Evolutionary conservation across 441 rosid species (phyloP).

Genomic region (Brassica hybrid): DNA sequence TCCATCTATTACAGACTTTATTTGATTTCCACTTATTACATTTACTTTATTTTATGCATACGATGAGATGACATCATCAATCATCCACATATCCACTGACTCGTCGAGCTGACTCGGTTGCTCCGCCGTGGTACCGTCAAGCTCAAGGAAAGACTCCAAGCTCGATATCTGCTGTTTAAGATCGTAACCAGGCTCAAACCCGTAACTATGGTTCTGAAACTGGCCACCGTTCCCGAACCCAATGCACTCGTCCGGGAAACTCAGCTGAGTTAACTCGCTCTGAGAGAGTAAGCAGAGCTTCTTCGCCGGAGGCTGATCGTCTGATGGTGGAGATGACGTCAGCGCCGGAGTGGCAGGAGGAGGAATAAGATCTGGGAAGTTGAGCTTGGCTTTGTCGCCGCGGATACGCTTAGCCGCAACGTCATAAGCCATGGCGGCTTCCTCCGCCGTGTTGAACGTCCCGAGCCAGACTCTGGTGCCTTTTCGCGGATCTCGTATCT

Average conservation of each 20-base stretch:
- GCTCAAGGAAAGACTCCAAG: constrained; percentile 64
- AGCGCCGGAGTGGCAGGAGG: not conserved
- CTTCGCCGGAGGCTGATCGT: constrained; percentile 49
- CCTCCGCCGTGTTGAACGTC: constrained; percentile 78
- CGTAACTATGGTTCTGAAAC: constrained; percentile 4
- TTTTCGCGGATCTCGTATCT: constrained; percentile 79
- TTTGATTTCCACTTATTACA: not conserved
- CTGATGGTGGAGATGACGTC: not conserved
- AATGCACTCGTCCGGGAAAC: constrained; percentile 23
- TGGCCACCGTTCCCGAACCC: constrained; percentile 31
- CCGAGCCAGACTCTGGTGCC: constrained; percentile 94
- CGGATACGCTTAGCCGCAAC: constrained; percentile 87
- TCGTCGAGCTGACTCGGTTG: constrained; percentile 31
- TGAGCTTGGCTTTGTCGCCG: constrained; percentile 89
- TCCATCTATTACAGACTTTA: not conserved
- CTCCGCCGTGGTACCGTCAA: constrained; percentile 46
- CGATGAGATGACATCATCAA: constrained; percentile 56
- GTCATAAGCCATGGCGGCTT: constrained; percentile 86
- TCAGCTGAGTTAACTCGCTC: constrained; percentile 41
- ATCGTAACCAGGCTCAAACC: constrained; percentile 35
- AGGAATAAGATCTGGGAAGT: constrained; percentile 49
- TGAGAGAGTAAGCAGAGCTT: constrained; percentile 43
- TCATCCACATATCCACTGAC: constrained; percentile 61
- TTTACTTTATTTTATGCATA: not conserved
- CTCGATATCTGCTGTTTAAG: constrained; percentile 57